Conservation (phyloP, 495 filamentous ascomycete genomes). For the Paragyromitra xinjiangensis region DNA sequence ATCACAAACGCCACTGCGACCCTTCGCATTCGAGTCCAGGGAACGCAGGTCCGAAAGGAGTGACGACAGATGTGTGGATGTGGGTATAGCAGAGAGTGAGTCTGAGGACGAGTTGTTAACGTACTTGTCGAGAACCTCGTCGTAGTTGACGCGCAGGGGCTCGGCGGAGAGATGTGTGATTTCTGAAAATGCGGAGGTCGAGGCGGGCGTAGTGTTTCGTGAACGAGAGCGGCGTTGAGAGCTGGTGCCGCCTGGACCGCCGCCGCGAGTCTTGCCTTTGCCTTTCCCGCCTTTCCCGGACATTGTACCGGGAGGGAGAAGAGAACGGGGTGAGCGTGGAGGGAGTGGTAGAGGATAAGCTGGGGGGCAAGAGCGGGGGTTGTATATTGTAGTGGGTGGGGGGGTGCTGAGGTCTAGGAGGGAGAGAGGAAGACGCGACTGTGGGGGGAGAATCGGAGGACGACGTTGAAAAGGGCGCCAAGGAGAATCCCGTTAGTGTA, state of each 20-base stretch:
- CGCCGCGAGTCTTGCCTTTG: conserved; percentile 74
- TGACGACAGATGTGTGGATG: conserved; percentile 75
- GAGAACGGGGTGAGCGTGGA: conserved; percentile 12
- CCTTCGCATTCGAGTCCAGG: conserved; percentile 44
- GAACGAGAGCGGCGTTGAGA: conserved; percentile 75
- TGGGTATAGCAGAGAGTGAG: conserved; percentile 72
- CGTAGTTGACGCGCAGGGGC: conserved; percentile 69
- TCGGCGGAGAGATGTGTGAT: conserved; percentile 65
- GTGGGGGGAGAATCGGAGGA: background rate
- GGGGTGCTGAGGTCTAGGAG: background rate
- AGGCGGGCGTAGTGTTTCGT: conserved; percentile 84
- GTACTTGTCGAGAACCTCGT: conserved; percentile 75
- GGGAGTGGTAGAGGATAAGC: conserved; percentile 4
- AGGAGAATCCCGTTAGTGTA: background rate
- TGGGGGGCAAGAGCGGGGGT: background rate
- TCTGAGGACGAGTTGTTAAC: conserved; percentile 58
- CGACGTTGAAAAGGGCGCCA: background rate
- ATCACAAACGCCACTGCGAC: conserved; percentile 34
- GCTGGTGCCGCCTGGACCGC: conserved; percentile 51
- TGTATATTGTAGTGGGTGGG: background rate
- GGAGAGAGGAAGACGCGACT: background rate
- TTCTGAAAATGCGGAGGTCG: conserved; percentile 64
- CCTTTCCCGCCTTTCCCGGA: conserved; percentile 69
- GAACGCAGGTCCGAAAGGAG: conserved; percentile 69
- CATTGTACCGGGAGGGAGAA: conserved; percentile 48